A percentile compares a stretch with the other conserved stretches of the same genome.
These are phyloP conservation scores for Zarea fungicola DNA, from an alignment of 2,329 filamentous ascomycete species.

Conservation along the genomic window DNA sequence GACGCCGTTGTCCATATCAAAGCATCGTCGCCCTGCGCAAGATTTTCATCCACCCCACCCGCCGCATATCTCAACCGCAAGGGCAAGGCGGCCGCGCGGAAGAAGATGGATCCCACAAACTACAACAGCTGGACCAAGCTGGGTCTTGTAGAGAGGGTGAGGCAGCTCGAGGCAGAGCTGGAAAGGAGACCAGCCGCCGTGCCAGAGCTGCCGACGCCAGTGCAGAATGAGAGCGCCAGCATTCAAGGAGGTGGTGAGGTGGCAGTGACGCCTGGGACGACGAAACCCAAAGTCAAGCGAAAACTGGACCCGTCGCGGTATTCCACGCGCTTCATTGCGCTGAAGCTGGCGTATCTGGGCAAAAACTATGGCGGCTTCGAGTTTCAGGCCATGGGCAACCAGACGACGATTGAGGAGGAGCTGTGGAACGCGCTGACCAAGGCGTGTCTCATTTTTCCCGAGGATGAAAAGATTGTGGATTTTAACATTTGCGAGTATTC, in stretches of 20 bases:
- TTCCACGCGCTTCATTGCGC: conserved; percentile 74
- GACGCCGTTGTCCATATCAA: conserved; percentile 1
- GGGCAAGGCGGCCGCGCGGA: conserved; percentile 24
- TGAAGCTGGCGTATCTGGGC: conserved; percentile 92
- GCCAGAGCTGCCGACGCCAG: conserved; percentile 16
- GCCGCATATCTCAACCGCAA: not conserved
- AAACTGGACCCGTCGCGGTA: conserved; percentile 76
- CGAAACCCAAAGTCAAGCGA: conserved; percentile 40
- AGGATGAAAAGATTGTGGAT: conserved; percentile 58
- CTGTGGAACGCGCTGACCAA: conserved; percentile 87
- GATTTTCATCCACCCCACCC: conserved; percentile 4
- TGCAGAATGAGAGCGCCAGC: no score
- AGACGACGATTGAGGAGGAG: conserved; percentile 87
- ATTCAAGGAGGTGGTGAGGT: conserved; percentile 10
- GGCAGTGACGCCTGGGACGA: conserved; percentile 15
- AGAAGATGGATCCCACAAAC: conserved; percentile 24
- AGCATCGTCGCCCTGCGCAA: not conserved
- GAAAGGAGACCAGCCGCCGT: conserved; percentile 37
- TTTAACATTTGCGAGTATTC: conserved; percentile 86
- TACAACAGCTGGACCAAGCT: conserved; percentile 66
- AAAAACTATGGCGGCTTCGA: conserved; percentile 91
- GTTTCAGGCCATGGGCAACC: conserved; percentile 65
- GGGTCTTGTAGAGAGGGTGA: conserved; percentile 63
- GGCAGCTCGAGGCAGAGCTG: conserved; percentile 61
- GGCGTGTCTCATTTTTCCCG: conserved; percentile 73